phyloP scores from a whole-genome alignment of 306 rosid species.

The Alnus rubra region DNA sequence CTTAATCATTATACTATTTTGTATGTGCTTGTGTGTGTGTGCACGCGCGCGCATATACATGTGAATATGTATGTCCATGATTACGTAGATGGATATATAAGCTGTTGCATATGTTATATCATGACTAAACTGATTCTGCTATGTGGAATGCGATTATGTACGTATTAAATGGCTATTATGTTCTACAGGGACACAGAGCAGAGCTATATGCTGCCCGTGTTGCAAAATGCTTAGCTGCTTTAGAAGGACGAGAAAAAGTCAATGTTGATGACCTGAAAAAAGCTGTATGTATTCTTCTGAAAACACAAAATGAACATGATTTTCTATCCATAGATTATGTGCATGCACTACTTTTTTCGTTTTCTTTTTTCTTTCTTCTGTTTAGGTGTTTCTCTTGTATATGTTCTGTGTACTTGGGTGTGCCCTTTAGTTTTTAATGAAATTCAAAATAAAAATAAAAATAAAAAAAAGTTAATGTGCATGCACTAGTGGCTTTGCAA shows the following conservation, averaged over 20 bases:
- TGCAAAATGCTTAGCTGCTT: conserved; percentile 90
- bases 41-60: too few relatives aligned
- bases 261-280: conserved; percentile 88
- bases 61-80: neutral
- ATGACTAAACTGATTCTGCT: conserved; percentile 2
- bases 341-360: neutral
- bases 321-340: conserved; percentile 7
- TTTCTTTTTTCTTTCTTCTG: neutral
- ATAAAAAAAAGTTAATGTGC: neutral
- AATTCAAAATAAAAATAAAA: too few relatives aligned
- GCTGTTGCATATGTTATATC: neutral
- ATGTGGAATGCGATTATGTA: conserved; percentile 18
- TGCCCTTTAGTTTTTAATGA: too few relatives aligned
- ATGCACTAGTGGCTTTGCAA: conserved; percentile 8
- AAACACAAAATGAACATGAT: conserved; percentile 19
- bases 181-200: conserved; percentile 94
- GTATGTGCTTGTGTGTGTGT: neutral
- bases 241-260: conserved; percentile 96
- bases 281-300: conserved; percentile 70
- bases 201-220: conserved; percentile 96
- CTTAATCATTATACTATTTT: neutral
- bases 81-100: neutral
- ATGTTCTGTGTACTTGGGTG: too few relatives aligned
- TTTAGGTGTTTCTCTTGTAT: too few relatives aligned
- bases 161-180: conserved; percentile 24